These are phyloP conservation scores for Adansonia digitata DNA, from an alignment of 345 rosid species.

Conservation along the genomic window DNA sequence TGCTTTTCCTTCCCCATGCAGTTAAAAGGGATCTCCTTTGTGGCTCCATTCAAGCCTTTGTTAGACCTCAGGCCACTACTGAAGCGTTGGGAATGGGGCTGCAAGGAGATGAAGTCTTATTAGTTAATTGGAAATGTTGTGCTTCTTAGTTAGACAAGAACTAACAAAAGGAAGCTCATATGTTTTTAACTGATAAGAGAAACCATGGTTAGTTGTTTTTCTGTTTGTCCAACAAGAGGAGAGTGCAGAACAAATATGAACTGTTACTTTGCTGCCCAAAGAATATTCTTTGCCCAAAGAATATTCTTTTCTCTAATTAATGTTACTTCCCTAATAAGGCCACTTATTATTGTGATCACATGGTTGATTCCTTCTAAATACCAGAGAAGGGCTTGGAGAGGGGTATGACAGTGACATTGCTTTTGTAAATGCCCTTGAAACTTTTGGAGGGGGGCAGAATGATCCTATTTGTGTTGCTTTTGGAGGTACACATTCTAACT, in stretches of 20 bases:
- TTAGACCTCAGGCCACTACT: not conserved
- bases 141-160: not conserved
- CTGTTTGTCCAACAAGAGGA: not conserved
- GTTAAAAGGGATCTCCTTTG: not conserved
- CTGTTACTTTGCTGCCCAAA: not conserved
- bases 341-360: not conserved
- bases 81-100: not conserved
- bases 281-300: too few relatives aligned
- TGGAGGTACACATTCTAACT: conserved; percentile 43
- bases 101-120: not conserved
- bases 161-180: not conserved
- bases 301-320: not conserved
- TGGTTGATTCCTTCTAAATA: conserved; percentile 2
- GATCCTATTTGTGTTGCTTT: conserved; percentile 71
- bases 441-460: conserved; percentile 65
- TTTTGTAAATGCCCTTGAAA: conserved; percentile 67
- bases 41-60: not conserved
- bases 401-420: conserved; percentile 56
- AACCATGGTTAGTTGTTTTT: not conserved
- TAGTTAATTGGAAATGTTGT: not conserved
- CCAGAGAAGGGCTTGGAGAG: conserved; percentile 72
- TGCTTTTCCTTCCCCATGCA: not conserved
- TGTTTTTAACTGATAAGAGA: not conserved
- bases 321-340: not conserved
- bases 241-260: conserved; percentile 6